Evolutionary conservation across 805 yeast genomes (phyloP).

Genomic region (Zygosaccharomyces pseudorouxii): DNA sequence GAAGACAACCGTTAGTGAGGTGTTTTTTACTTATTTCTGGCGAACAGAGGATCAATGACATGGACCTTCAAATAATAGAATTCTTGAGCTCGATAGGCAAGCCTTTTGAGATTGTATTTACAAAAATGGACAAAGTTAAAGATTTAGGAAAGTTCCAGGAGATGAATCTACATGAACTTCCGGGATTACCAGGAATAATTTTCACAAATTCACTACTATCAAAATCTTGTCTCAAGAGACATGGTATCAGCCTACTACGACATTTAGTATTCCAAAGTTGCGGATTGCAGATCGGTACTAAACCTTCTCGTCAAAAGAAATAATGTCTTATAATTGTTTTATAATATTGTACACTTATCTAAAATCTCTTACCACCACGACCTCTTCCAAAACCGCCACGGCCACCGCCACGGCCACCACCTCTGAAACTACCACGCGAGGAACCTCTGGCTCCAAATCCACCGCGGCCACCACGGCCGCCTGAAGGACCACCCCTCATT

Average conservation of each 20-base stretch:
- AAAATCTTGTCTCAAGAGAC: conserved; percentile 36
- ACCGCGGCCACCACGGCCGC: conserved; percentile 43
- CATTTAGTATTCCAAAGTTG: conserved; percentile 49
- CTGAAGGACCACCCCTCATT: conserved; percentile 49
- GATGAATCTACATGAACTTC: conserved; percentile 39
- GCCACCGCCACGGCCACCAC: conserved; percentile 44
- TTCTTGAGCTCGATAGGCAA: conserved; percentile 51
- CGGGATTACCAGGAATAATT: conserved; percentile 39
- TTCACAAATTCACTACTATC: conserved; percentile 50
- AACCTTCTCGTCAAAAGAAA: conserved; percentile 17
- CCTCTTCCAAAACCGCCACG: conserved; percentile 43
- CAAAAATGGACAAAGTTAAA: conserved; percentile 63
- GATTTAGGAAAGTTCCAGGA: conserved; percentile 39
- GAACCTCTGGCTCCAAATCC: conserved; percentile 48
- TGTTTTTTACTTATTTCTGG: conserved; percentile 62
- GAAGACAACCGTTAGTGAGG: conserved; percentile 49
- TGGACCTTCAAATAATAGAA: conserved; percentile 52
- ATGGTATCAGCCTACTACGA: conserved; percentile 54
- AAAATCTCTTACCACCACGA: conserved; percentile 16
- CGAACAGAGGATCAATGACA: conserved; percentile 51
- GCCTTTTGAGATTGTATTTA: conserved; percentile 69
- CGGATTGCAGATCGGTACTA: conserved; percentile 33
- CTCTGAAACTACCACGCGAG: conserved; percentile 42
- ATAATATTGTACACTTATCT: conserved; percentile 14
- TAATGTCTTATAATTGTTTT: conserved; percentile 4